These are phyloP conservation scores for Entomortierella lignicola DNA, from an alignment of 192 early-diverging fungal species.

Conservation along the genomic window DNA sequence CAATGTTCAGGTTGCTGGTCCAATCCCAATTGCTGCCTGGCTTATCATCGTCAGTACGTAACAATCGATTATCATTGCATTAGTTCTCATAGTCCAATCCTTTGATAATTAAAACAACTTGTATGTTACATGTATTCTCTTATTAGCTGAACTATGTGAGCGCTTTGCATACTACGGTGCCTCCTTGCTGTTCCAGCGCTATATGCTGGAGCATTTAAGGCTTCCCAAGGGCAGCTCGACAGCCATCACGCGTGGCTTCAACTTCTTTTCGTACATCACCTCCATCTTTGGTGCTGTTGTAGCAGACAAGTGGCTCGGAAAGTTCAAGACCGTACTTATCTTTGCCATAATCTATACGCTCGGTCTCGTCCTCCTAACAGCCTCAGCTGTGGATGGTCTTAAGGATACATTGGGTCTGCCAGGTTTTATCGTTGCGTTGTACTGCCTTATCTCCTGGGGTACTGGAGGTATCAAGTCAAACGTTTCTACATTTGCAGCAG, in stretches of 20 bases:
- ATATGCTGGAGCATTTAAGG: conserved; percentile 65
- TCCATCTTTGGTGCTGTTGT: conserved; percentile 71
- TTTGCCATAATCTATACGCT: conserved; percentile 66
- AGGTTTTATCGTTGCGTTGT: conserved; percentile 66
- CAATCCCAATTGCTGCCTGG: conserved; percentile 50
- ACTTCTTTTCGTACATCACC: conserved; percentile 73
- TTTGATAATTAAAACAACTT: neutral
- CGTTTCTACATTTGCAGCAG: conserved; percentile 73
- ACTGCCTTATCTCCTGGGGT: conserved; percentile 67
- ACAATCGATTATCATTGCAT: neutral
- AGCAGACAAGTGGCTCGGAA: conserved; percentile 72
- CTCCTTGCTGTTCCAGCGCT: conserved; percentile 70
- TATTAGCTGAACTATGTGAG: conserved; percentile 69
- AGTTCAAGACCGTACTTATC: conserved; percentile 73
- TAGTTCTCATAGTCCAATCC: too few species aligned
- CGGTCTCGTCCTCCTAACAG: conserved; percentile 65
- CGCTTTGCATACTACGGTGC: conserved; percentile 76
- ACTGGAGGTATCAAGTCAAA: conserved; percentile 76
- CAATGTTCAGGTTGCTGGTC: conserved; percentile 41
- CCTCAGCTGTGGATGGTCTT: conserved; percentile 64
- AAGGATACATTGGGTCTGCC: conserved; percentile 63
- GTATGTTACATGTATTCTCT: conserved; percentile 11
- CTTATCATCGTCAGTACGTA: conserved; percentile 61
- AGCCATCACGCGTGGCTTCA: conserved; percentile 69
- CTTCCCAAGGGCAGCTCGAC: conserved; percentile 60